Evolutionary conservation across 345 rosid genomes (phyloP), one percentile per base, ranked within the genome.

Genomic region (Hirschfeldia incana): DNA sequence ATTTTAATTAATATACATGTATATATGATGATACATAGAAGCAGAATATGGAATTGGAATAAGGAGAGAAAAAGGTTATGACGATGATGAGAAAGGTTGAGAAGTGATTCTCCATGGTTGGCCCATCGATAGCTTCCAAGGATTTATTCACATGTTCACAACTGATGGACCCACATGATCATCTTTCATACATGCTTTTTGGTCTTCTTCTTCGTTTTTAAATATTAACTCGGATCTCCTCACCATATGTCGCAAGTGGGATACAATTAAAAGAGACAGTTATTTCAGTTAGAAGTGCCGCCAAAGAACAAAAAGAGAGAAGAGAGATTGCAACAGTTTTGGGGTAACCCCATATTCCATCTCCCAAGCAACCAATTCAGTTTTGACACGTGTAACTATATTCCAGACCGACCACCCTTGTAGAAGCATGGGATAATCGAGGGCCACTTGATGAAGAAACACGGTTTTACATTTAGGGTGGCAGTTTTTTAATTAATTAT

Each of bases 101-200:
- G 73, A 80, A 80, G 83, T 80, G 76, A 80, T 80, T 33, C 83
- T 75, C 63, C 53, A 15, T 55, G 83, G 76, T 64, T 80, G 83
- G 79, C 80, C 83, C 79, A 80, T 80, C 77, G 17, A 65, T 44
- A 10, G 74, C 83, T 76, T 70, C 83, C 49, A 80, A 80, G 83
- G 74, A 80, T 80, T 80, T 80, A 65, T 80, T 80, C 80, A 76
- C 83, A 65, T 80, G 83, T 65, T 80, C 80, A 80, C 80, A 76
- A 4, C 71, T 62, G 30, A 9, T 80, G 77, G 73, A 30, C 83
- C 83, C 83, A 80, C 83, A 80, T 75, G 83, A 70, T 65, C 37
- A 36, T 62, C 5, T 75, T 68, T 46, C 62, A 73, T 62, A 57
- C 16, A 6, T 64, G 28, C 73, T 42, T 30, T 49, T 69, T 49